phyloP scores from a whole-genome alignment of 805 yeast species.

The Brettanomyces nanus region DNA sequence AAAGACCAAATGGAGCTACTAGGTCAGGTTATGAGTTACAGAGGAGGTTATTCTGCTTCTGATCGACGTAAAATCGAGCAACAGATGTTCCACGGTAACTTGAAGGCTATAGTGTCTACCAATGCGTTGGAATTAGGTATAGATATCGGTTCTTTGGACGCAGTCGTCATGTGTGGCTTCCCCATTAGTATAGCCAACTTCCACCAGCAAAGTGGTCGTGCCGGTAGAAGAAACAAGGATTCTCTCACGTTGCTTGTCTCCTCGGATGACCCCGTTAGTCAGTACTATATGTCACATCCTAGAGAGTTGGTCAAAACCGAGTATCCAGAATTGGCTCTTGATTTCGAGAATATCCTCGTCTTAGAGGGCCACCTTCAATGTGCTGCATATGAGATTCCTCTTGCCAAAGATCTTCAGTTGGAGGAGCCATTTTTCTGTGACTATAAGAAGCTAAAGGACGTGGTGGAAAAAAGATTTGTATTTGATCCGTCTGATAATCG shows the following conservation, averaged over 20 bases:
- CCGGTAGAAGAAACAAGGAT: constrained; percentile 82
- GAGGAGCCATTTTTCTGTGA: constrained; percentile 55
- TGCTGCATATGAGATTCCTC: constrained; percentile 83
- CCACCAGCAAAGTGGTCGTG: constrained; percentile 95
- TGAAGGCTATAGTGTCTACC: constrained; percentile 86
- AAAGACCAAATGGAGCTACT: constrained; percentile 36
- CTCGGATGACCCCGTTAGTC: constrained; percentile 78
- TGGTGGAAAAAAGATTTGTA: constrained; percentile 27
- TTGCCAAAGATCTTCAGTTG: constrained; percentile 33
- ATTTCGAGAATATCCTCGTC: constrained; percentile 52
- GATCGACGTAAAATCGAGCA: constrained; percentile 84
- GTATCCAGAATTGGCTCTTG: constrained; percentile 51
- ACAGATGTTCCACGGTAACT: constrained; percentile 81
- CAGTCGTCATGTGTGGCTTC: constrained; percentile 87
- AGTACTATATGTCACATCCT: constrained; percentile 68
- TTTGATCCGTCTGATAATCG: constrained; percentile 35
- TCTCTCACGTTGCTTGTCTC: constrained; percentile 82
- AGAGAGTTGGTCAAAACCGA: constrained; percentile 45
- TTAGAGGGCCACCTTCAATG: constrained; percentile 85
- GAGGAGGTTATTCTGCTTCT: constrained; percentile 88
- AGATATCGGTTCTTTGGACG: constrained; percentile 88
- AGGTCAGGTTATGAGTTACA: constrained; percentile 77
- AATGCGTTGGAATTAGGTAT: constrained; percentile 94
- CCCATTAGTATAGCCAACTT: constrained; percentile 82
- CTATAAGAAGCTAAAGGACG: constrained; percentile 15